Base-by-base conservation (phyloP, 495 filamentous ascomycete genomes). In the Entonaema liquescens region DNA sequence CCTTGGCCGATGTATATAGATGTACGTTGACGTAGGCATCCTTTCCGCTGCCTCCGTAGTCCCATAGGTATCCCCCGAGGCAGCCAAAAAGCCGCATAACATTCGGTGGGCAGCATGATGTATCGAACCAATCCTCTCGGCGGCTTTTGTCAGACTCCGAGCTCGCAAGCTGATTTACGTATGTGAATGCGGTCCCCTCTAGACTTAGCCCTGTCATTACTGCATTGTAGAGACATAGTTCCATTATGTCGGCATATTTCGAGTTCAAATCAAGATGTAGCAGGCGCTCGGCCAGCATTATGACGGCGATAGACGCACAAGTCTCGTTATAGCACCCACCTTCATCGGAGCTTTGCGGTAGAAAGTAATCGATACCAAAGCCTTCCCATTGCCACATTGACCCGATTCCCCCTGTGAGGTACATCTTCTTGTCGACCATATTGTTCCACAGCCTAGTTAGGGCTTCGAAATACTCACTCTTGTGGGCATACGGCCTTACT, bases 291-390 rank as follows among this genome's bases (percentile, higher is more conserved):
- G 85, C 85, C 5, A 88, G 74, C 82, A 89, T 86, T 74, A 89
- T 89, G 29, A 88, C 78, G n/a, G 84, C 87, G 68, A 89, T 87
- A 1, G 81, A 82, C 2, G 87, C 87, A 65, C 87, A 90, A 5
- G 87, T 89, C 74, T 89, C 88, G 13, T 87, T 82, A 72, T 88
- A 89, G 67, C 86, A 90, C 0, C 87, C 87, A 11, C 86, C 86
- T 50, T 89, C 86, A 59, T 88, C 84, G 0, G 83, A 86, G 2
- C 83, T 78, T 19, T 86, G 83, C 5, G 85, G 85, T 5, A 89
- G 73, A 65, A 87, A 88, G 67, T 88, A 89, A 58, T 86, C 83
- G 33, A 85, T 79, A 0, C 86, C 88, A 72, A 90, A 89, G 0
- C 88, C 87, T 75, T 89, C 87, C 85, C 83, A 89, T 72, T 89